These are phyloP conservation scores for Scortechinia acanthostroma DNA, from an alignment of 2,329 filamentous ascomycete genomes.

Conservation along the genomic window DNA sequence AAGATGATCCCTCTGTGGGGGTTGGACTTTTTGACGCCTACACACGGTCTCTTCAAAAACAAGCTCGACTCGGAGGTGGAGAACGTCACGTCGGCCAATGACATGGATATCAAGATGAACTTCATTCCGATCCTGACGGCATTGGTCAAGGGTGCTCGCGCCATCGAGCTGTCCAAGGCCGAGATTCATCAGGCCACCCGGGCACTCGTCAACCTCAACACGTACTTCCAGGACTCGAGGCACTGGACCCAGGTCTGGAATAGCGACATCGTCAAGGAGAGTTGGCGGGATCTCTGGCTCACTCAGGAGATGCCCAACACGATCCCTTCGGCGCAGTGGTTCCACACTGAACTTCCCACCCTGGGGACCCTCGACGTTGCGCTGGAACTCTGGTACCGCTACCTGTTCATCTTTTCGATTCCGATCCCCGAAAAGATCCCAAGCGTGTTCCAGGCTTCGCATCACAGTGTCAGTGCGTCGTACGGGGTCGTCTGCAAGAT, in stretches of 20 bases:
- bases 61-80: conserved; percentile 39
- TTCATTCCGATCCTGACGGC: conserved; percentile 34
- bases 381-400: conserved; percentile 24
- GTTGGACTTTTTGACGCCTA: conserved; percentile 39
- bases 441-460: conserved; percentile 45
- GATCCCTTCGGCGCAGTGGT: conserved; percentile 11
- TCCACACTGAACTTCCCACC: conserved; percentile 19
- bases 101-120: conserved; percentile 28
- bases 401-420: conserved; percentile 46
- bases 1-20: conserved; percentile 46
- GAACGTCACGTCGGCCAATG: conserved; percentile 22
- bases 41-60: conserved; percentile 44
- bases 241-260: conserved; percentile 38
- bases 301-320: conserved; percentile 25
- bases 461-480: conserved; percentile 44
- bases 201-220: conserved; percentile 34
- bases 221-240: conserved; percentile 29
- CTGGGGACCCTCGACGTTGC: conserved; percentile 18
- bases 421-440: conserved; percentile 45
- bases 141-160: conserved; percentile 34
- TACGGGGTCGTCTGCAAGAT: conserved; percentile 49
- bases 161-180: conserved; percentile 25
- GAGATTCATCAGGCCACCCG: conserved; percentile 33
- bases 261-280: conserved; percentile 29
- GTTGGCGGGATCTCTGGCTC: conserved; percentile 36